Conservation (phyloP, 2,329 filamentous ascomycete genomes). For the Colletotrichum truncatum region DNA sequence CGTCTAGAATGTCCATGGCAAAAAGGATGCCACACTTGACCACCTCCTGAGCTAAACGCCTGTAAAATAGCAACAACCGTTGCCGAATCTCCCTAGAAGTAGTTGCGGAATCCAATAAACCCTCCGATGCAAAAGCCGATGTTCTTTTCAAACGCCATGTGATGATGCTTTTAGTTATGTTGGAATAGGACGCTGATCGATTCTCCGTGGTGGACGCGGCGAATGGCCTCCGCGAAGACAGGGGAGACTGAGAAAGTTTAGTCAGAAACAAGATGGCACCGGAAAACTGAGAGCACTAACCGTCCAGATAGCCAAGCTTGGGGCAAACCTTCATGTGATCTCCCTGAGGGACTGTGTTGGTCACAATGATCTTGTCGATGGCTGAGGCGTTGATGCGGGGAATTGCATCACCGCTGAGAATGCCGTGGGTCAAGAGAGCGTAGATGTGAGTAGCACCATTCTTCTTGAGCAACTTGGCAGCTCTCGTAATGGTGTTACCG, state of each 20-base stretch:
- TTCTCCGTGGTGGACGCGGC: slow-evolving; percentile 96
- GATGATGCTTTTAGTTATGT: slow-evolving; percentile 32
- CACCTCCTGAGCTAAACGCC: slow-evolving; percentile 27
- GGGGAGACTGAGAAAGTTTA: slow-evolving; percentile 65
- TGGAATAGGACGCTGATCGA: slow-evolving; percentile 92
- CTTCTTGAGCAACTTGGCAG: slow-evolving; percentile 95
- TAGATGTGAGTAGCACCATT: slow-evolving; percentile 93
- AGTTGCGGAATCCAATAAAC: slow-evolving; percentile 30
- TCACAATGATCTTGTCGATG: slow-evolving; percentile 93
- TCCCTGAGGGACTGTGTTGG: slow-evolving; percentile 91
- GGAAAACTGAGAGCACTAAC: slow-evolving; percentile 24
- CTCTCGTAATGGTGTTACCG: slow-evolving; percentile 95
- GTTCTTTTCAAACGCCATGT: slow-evolving; percentile 29
- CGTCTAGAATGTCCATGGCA: slow-evolving; percentile 25
- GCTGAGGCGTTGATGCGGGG: slow-evolving; percentile 92
- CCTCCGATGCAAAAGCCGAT: slow-evolving; percentile 29
- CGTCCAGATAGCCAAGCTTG: slow-evolving; percentile 91
- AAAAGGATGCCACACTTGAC: slow-evolving; percentile 23
- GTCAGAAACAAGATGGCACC: not conserved
- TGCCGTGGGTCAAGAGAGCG: slow-evolving; percentile 92
- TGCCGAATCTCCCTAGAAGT: slow-evolving; percentile 19
- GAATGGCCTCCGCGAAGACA: slow-evolving; percentile 94
- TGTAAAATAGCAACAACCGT: slow-evolving; percentile 21
- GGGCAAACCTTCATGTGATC: slow-evolving; percentile 81
- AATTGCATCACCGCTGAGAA: slow-evolving; percentile 94